Evolutionary conservation across 2,329 filamentous ascomycete genomes (phyloP).

Genomic region (Graphilbum sp.): DNA sequence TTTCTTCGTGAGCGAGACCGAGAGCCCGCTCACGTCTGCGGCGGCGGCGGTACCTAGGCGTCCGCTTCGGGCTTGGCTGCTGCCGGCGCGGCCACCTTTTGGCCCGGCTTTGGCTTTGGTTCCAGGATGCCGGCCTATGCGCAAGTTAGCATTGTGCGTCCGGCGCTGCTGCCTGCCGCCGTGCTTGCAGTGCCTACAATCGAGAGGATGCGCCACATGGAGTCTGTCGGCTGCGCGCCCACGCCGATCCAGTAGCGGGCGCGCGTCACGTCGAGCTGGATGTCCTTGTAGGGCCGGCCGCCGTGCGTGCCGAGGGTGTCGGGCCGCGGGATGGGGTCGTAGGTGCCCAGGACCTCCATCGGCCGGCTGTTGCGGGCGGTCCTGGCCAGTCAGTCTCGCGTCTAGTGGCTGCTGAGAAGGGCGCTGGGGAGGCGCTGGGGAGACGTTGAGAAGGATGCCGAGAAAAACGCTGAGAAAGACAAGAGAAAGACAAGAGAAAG

Average conservation of each 20-base stretch:
- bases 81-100: not conserved
- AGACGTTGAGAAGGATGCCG: not conserved
- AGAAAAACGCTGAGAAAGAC: not conserved
- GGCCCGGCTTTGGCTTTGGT: constrained; percentile 3
- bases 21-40: too few species aligned
- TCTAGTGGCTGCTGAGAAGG: too few species aligned
- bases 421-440: too few species aligned
- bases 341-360: constrained; percentile 79
- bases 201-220: constrained; percentile 69
- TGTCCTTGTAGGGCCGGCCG: constrained; percentile 63
- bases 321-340: constrained; percentile 49
- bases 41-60: not conserved
- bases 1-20: too few species aligned
- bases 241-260: constrained; percentile 96
- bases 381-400: too few species aligned
- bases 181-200: constrained; percentile 38
- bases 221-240: constrained; percentile 83
- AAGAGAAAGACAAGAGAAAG: not conserved
- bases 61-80: not conserved
- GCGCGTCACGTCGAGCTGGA: constrained; percentile 65
- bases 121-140: constrained; percentile 8
- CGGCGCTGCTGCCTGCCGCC: not conserved
- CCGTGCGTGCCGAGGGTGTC: constrained; percentile 21
- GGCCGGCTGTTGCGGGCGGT: constrained; percentile 77
- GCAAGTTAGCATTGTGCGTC: not conserved